A percentile compares a stretch with the other conserved stretches of the same genome.
phyloP scores from a whole-genome alignment of 768 basidiomycete genomes.

The Leccinellum luteum region DNA sequence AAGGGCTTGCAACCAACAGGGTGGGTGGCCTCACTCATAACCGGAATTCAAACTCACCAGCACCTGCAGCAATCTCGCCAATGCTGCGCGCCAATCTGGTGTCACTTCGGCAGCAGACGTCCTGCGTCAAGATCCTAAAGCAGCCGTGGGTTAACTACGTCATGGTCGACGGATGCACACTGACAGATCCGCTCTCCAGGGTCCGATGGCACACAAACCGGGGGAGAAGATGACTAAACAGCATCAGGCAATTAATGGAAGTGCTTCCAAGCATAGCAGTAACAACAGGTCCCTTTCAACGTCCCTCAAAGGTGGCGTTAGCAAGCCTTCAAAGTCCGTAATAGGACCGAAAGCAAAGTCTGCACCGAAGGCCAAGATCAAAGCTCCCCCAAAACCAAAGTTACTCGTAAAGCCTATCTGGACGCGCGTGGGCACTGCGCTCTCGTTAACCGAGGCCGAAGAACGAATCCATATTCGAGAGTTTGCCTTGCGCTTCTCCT shows the following conservation, averaged over 20 bases:
- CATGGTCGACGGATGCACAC: background rate
- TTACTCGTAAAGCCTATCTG: slow-evolving; percentile 50
- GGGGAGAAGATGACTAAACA: slow-evolving; percentile 19
- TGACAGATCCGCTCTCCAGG: slow-evolving; percentile 21
- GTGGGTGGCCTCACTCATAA: slow-evolving; percentile 35
- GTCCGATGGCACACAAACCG: slow-evolving; percentile 27
- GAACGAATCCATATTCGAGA: slow-evolving; percentile 72
- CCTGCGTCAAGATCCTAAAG: slow-evolving; percentile 31
- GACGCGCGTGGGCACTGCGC: slow-evolving; percentile 44
- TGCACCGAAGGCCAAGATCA: slow-evolving; percentile 22
- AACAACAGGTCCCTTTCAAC: slow-evolving; percentile 10
- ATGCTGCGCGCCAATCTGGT: slow-evolving; percentile 37
- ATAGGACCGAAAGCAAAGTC: slow-evolving; percentile 15
- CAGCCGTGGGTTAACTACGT: slow-evolving; percentile 25
- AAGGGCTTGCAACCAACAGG: slow-evolving; percentile 59
- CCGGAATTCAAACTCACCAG: slow-evolving; percentile 8
- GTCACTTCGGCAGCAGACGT: slow-evolving; percentile 39
- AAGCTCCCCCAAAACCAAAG: slow-evolving; percentile 32
- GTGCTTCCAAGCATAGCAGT: slow-evolving; percentile 1
- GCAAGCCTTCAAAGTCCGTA: slow-evolving; percentile 10
- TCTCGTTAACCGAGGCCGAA: slow-evolving; percentile 49
- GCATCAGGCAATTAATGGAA: slow-evolving; percentile 3
- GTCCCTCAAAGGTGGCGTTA: slow-evolving; percentile 9
- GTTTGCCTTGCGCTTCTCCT: slow-evolving; percentile 64
- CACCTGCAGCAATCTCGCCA: slow-evolving; percentile 36